Base-by-base conservation (phyloP, 495 filamentous ascomycete species). In the Tuber melanosporum region DNA sequence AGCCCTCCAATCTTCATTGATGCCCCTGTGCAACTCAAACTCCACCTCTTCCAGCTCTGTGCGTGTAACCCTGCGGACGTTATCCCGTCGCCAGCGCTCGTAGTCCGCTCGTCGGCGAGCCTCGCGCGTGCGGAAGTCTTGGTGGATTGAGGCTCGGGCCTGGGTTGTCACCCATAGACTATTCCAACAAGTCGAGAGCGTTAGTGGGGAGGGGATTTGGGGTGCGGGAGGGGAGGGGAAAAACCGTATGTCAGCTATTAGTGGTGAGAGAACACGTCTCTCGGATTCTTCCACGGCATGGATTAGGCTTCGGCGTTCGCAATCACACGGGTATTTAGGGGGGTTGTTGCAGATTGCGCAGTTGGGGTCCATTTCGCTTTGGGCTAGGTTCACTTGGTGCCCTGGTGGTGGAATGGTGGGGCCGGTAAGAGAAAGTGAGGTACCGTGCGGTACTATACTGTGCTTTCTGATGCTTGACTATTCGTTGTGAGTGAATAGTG, bases 1-100 rank as follows among this genome's bases (percentile, higher is more conserved):
- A 12, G 87, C 85, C 79, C 88, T 87, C 91, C 91, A 93, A 85
- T 93, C 91, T 49, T 91, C 90, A 81, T 92, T 91, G 83, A 92
- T 90, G 78, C 90, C 91, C 52, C 88, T 86, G 83, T 91, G 91
- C 73, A 92, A 87, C 77, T 87, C 85, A 12, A 86, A 85, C 78
- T 91, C 87, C 41, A 89, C 90, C 45, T 87, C 86, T 39, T 86
- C 84, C 45, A 92, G 86, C 82, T 92, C 86, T 78, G 85, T 84
- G 83, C 87, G 89, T 82, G 87, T n/a, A 57, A 88, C 83, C 90
- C 80, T 89, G 70, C 88, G 86, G 71, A 87, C 85, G 80, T 90
- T 88, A 69, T 88, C 86, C 19, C 85, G 88, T 73, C 92, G 86
- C 62, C 87, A 87, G 70, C 87, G 85, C 57, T 92, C 84, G 76